Evolutionary conservation across 495 filamentous ascomycete genomes (phyloP).

Genomic region (Melanomma pulvis-pyrius): DNA sequence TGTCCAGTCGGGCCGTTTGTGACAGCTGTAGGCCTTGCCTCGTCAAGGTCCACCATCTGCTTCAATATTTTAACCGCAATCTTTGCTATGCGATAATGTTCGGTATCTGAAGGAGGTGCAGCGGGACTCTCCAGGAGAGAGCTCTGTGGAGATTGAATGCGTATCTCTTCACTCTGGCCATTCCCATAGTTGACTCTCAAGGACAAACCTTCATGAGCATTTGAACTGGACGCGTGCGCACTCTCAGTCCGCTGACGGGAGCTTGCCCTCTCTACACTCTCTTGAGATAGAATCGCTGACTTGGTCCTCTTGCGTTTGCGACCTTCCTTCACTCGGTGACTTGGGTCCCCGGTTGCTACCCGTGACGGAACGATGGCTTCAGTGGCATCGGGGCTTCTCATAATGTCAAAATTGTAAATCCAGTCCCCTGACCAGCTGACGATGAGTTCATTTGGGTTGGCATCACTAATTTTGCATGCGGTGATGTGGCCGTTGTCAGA

Average conservation of each 20-base stretch:
- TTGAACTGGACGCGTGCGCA: conserved; percentile 40
- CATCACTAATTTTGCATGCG: conserved; percentile 78
- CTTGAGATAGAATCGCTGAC: conserved; percentile 53
- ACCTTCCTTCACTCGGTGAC: conserved; percentile 35
- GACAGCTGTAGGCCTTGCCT: conserved; percentile 37
- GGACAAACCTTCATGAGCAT: conserved; percentile 44
- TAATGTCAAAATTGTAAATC: conserved; percentile 74
- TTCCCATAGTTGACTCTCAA: conserved; percentile 64
- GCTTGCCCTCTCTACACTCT: conserved; percentile 45
- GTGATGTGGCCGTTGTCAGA: conserved; percentile 70
- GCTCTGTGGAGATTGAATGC: conserved; percentile 40
- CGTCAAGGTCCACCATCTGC: conserved; percentile 56
- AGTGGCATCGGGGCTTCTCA: conserved; percentile 62
- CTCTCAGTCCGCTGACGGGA: conserved; percentile 51
- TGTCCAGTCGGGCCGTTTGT: conserved; percentile 44
- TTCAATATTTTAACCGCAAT: conserved; percentile 60
- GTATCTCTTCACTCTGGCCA: conserved; percentile 62
- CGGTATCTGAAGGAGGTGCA: conserved; percentile 15
- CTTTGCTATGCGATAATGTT: conserved; percentile 59
- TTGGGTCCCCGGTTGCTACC: conserved; percentile 13
- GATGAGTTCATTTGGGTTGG: conserved; percentile 72
- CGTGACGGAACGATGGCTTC: conserved; percentile 38
- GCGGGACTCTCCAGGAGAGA: neutral
- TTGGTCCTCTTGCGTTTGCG: conserved; percentile 64
- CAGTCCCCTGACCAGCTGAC: conserved; percentile 77